phyloP scores from a whole-genome alignment of 1,284 basidiomycete genomes.

The Pascua guehoae region DNA sequence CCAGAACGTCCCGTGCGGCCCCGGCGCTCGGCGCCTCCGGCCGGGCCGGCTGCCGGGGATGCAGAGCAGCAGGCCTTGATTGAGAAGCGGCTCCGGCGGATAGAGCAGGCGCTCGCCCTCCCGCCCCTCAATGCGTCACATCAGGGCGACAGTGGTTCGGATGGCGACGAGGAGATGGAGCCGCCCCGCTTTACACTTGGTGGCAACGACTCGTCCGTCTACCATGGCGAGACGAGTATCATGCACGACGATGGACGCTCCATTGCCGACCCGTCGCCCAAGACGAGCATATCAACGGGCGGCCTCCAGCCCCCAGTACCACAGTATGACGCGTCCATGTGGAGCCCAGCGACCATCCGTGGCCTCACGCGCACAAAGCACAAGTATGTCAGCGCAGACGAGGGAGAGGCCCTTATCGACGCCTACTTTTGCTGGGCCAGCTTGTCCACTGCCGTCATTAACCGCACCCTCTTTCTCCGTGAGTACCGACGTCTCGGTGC shows the following conservation, averaged over 20 bases:
- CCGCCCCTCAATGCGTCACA: slow-evolving; percentile 4
- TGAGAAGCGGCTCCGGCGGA: slow-evolving; percentile 16
- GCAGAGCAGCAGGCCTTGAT: slow-evolving; percentile 1
- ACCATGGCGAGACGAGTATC: slow-evolving; percentile 12
- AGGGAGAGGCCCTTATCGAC: slow-evolving; percentile 21
- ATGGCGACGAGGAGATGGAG: slow-evolving; percentile 13
- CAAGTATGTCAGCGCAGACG: slow-evolving; percentile 22
- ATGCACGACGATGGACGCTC: slow-evolving; percentile 14
- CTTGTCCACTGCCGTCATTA: slow-evolving; percentile 14
- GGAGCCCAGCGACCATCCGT: slow-evolving; percentile 16
- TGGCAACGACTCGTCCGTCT: slow-evolving; percentile 16
- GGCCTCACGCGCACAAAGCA: slow-evolving; percentile 16
- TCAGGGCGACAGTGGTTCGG: neutral
- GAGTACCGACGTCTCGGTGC: neutral
- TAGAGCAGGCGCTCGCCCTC: slow-evolving; percentile 19
- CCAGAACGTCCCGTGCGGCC: slow-evolving; percentile 13
- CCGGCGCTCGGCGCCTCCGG: neutral
- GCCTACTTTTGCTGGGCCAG: slow-evolving; percentile 25
- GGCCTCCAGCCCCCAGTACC: slow-evolving; percentile 1
- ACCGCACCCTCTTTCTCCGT: slow-evolving; percentile 20
- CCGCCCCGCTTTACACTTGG: slow-evolving; percentile 22
- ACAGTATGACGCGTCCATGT: slow-evolving; percentile 7
- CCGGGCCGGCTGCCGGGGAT: neutral
- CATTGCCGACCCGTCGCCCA: slow-evolving; percentile 6
- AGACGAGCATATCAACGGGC: neutral